Conservation (phyloP, 2,329 filamentous ascomycete genomes). For the Orbilia brochopaga region DNA sequence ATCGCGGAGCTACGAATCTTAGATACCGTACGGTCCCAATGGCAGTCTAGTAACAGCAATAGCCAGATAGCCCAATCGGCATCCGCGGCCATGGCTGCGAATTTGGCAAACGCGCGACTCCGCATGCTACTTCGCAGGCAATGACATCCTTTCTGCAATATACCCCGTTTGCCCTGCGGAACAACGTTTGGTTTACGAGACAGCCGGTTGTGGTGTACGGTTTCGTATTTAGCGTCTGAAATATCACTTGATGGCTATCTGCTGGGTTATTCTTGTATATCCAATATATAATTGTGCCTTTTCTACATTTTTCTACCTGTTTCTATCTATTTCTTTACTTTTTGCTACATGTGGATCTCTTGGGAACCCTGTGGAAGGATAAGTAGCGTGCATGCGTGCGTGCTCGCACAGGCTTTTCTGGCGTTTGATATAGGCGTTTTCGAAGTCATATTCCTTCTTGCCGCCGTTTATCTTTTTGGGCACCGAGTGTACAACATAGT, state of each 20-base stretch:
- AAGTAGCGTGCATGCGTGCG: neutral
- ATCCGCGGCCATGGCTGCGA: constrained; percentile 32
- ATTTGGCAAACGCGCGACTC: constrained; percentile 31
- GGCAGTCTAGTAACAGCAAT: constrained; percentile 47
- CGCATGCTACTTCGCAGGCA: constrained; percentile 38
- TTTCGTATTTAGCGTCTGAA: neutral
- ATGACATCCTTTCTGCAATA: neutral
- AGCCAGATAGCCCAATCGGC: constrained; percentile 26
- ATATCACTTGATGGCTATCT: neutral
- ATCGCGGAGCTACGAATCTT: constrained; percentile 52
- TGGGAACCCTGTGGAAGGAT: too few species aligned
- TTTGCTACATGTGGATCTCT: constrained; percentile 15
- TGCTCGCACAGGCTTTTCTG: constrained; percentile 12
- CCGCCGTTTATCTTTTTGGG: neutral
- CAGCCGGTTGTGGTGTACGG: neutral
- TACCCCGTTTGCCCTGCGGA: neutral
- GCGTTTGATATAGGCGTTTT: constrained; percentile 49
- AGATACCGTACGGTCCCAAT: constrained; percentile 53
- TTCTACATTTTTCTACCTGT: neutral
- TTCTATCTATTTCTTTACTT: neutral
- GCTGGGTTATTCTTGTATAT: constrained; percentile 16
- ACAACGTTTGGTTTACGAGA: neutral
- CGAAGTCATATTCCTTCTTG: neutral
- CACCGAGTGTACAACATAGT: constrained; percentile 25
- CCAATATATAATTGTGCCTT: constrained; percentile 24